Base-by-base conservation (phyloP, 495 filamentous ascomycete species). In the Penicillium nucicola region DNA sequence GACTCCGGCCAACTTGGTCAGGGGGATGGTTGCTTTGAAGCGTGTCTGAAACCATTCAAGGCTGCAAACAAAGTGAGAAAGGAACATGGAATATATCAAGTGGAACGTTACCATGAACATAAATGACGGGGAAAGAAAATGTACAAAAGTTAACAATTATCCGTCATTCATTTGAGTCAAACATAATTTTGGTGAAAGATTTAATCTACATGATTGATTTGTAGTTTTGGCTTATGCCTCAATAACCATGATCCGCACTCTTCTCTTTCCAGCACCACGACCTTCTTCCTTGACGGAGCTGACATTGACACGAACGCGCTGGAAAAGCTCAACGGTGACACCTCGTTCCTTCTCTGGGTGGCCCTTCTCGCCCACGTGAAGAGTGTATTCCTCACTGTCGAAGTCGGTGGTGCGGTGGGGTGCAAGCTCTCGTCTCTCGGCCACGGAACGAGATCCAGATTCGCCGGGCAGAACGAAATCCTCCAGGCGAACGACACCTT, bases 211-310 rank as follows among this genome's bases (percentile, higher is more conserved):
- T 53, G 7, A 19, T 1, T 28, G 10, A 9, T 28, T 31, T 18
- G 22, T 33, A 45, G 13, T 45, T 48, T 50, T 59, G 36, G 53
- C 19, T 45, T 39, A 45, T 14, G 53, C 32, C 35, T 61, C 62
- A 17, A 59, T 64, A 39, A 77, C 65, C 48, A 77, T 53, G 18
- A 76, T 68, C 14, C 74, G 56, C 0, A 77, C 74, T 42, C 72
- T 90, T 58, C 93, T 83, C 81, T 99, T 99, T 42, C 95, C 95
- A 14, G 90, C 96, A 25, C 80, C 81, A 15, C 74, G 71, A 20
- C 71, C 68, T 74, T 93, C 89, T 64, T 97, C 95, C 78, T 89
- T 89, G 58, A 92, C 84, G 64, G 96, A 95, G 58, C 82, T 89
- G 53, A 99, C 88, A 57, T 83, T 83, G 1, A 99, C 92, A 23